These are phyloP conservation scores for Chaetomium strumarium DNA, from an alignment of 2,329 filamentous ascomycete species.

Conservation along the genomic window DNA sequence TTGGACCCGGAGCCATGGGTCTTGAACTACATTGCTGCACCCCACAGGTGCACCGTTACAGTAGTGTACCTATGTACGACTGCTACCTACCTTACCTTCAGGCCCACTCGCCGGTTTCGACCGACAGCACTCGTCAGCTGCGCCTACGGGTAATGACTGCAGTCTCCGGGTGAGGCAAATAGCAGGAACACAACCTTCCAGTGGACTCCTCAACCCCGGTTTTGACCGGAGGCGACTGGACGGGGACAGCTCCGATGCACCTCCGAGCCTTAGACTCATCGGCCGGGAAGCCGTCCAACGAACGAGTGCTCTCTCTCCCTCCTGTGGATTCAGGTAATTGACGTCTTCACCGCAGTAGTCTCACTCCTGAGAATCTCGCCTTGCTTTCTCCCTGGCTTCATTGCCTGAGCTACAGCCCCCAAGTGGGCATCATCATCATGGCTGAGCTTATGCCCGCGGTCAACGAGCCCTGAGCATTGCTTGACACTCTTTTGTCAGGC, in stretches of 20 bases:
- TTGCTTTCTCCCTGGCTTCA: slow-evolving; percentile 8
- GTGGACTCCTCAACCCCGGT: background rate
- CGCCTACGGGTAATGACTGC: slow-evolving; percentile 9
- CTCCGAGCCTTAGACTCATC: background rate
- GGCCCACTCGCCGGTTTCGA: background rate
- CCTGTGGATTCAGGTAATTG: background rate
- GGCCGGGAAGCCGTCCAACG: slow-evolving; percentile 1
- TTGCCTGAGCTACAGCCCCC: slow-evolving; percentile 4
- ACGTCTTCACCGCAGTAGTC: slow-evolving; percentile 3
- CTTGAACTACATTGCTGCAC: background rate
- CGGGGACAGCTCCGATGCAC: background rate
- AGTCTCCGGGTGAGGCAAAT: background rate
- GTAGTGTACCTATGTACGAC: no score
- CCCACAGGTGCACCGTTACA: no score
- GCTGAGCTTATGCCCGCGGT: slow-evolving; percentile 13
- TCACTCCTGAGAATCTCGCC: slow-evolving; percentile 5
- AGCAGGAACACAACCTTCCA: background rate
- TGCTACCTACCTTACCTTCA: background rate
- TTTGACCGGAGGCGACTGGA: slow-evolving; percentile 6
- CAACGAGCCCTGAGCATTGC: slow-evolving; percentile 3
- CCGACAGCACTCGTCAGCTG: background rate
- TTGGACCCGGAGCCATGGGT: background rate
- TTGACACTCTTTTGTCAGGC: slow-evolving; percentile 1
- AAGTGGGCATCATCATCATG: slow-evolving; percentile 11
- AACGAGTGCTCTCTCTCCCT: background rate